Conservation (phyloP, 1,284 basidiomycete genomes). For the Leccinum solheimii region DNA sequence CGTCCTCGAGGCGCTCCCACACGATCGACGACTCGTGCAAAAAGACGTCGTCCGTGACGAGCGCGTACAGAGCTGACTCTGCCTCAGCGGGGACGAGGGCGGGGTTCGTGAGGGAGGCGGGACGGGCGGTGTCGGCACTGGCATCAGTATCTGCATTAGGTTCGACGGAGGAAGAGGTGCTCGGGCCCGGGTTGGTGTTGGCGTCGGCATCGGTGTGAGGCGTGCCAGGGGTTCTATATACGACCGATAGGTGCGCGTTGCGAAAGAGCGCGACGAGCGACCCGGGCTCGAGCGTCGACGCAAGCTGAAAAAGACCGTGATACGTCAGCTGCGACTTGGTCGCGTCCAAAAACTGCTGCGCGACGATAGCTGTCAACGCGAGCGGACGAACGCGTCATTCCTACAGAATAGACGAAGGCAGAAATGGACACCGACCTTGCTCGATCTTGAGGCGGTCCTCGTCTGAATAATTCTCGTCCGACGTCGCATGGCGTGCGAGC, state of each 20-base stretch:
- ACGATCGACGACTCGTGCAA: conserved; percentile 74
- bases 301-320: conserved; percentile 73
- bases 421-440: conserved; percentile 48
- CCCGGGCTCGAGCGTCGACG: conserved; percentile 52
- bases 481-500: neutral
- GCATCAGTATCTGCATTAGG: neutral
- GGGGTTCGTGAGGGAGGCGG: neutral
- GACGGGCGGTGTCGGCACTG: neutral
- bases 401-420: neutral
- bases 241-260: conserved; percentile 84
- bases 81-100: neutral
- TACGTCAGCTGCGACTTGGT: conserved; percentile 86
- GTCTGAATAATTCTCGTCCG: conserved; percentile 31
- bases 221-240: conserved; percentile 60
- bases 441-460: conserved; percentile 61
- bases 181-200: neutral
- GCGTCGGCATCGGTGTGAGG: neutral
- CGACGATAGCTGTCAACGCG: conserved; percentile 53
- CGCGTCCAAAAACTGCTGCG: conserved; percentile 69
- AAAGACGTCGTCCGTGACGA: conserved; percentile 84
- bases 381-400: neutral
- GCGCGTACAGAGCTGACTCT: conserved; percentile 57
- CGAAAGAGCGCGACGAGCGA: conserved; percentile 81
- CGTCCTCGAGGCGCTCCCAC: conserved; percentile 88
- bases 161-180: too few species aligned